Evolutionary conservation across 495 filamentous ascomycete species (phyloP).

Genomic region (Lophiotrema nucula): DNA sequence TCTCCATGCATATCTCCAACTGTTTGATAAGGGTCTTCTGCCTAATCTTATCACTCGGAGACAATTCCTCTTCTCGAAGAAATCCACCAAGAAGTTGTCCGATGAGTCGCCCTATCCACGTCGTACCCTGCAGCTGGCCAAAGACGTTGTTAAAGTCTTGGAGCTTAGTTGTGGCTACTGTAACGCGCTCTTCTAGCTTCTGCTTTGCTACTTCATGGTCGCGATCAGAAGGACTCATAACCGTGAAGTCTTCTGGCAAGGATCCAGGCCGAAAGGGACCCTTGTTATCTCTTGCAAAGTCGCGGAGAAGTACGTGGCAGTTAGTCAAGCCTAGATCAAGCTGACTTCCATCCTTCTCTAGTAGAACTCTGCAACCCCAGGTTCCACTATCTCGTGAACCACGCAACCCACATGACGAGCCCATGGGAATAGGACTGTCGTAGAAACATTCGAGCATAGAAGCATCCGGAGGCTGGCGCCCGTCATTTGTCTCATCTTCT

Average conservation of each 20-base stretch:
- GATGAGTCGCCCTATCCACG: no score
- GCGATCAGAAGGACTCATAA: not conserved
- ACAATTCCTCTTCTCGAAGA: not conserved
- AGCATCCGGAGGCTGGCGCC: not conserved
- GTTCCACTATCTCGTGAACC: not conserved
- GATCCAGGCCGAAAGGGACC: not conserved
- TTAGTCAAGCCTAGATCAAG: not conserved
- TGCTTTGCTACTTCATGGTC: not conserved
- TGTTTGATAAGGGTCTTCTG: not conserved
- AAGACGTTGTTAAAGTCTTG: not conserved
- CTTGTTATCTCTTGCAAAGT: not conserved
- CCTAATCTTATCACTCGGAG: not conserved
- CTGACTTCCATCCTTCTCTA: not conserved
- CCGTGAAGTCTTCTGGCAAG: not conserved
- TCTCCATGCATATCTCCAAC: not conserved
- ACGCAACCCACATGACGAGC: not conserved
- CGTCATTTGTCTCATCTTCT: no score
- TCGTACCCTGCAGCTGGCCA: no score
- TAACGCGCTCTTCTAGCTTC: not conserved
- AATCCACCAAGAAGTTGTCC: no score
- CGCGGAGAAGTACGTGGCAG: not conserved
- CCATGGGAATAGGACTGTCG: not conserved
- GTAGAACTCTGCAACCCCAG: not conserved
- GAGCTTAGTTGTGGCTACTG: not conserved
- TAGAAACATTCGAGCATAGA: not conserved